phyloP scores from a whole-genome alignment of 1,284 basidiomycete species.

The Fomitopsis schrenkii region DNA sequence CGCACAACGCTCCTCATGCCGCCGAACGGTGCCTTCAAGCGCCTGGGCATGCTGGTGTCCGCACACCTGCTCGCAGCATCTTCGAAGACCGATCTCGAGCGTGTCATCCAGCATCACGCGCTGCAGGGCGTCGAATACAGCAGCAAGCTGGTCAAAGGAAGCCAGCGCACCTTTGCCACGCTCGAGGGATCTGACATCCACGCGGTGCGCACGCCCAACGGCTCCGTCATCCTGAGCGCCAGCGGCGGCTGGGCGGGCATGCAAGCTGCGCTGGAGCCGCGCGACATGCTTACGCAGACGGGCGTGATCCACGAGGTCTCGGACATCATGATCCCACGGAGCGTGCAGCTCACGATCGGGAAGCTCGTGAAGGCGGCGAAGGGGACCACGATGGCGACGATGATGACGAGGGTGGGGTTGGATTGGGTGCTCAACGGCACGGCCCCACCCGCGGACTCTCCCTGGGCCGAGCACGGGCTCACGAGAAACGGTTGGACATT shows the following conservation, averaged over 20 bases:
- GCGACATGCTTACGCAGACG: conserved; percentile 78
- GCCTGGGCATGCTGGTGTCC: conserved; percentile 82
- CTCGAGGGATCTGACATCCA: conserved; percentile 73
- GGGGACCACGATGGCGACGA: conserved; percentile 81
- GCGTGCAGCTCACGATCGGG: conserved; percentile 80
- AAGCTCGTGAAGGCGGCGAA: conserved; percentile 89
- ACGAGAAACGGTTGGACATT: conserved; percentile 71
- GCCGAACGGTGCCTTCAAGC: conserved; percentile 82
- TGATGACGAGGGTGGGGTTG: conserved; percentile 81
- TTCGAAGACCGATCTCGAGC: conserved; percentile 75
- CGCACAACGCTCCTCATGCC: conserved; percentile 86
- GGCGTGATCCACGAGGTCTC: conserved; percentile 90
- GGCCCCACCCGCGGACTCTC: conserved; percentile 60
- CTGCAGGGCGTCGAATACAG: conserved; percentile 79
- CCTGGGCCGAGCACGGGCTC: conserved; percentile 50
- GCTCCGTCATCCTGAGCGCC: conserved; percentile 47
- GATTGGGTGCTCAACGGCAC: conserved; percentile 90
- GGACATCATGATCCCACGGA: conserved; percentile 88
- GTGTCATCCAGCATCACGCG: conserved; percentile 83
- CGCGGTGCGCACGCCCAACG: conserved; percentile 47
- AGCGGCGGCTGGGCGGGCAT: conserved; percentile 78
- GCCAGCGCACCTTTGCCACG: conserved; percentile 65
- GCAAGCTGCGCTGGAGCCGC: conserved; percentile 49
- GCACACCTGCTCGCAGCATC: conserved; percentile 78
- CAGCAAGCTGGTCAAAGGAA: conserved; percentile 55